Evolutionary conservation across 2,329 filamentous ascomycete genomes (phyloP).

Genomic region (Nemania sp.): DNA sequence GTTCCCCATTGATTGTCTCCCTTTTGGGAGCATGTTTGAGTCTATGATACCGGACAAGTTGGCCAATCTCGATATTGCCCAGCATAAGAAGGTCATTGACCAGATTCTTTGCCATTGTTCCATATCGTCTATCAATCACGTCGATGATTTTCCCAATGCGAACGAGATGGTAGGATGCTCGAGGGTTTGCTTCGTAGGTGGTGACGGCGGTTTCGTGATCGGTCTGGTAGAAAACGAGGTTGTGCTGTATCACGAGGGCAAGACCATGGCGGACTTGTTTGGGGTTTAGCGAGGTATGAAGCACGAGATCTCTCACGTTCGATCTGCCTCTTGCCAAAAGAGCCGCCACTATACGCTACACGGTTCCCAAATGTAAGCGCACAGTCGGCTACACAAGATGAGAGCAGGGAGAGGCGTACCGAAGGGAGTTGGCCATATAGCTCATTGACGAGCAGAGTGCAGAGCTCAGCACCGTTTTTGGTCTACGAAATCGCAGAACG

Average conservation of each 20-base stretch:
- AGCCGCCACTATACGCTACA: conserved; percentile 80
- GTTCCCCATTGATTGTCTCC: conserved; percentile 9
- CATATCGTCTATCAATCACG: conserved; percentile 73
- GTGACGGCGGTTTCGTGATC: conserved; percentile 65
- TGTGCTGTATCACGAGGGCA: conserved; percentile 84
- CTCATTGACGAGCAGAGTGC: conserved; percentile 85
- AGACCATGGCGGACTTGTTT: conserved; percentile 81
- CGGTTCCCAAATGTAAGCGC: conserved; percentile 25
- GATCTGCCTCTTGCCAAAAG: conserved; percentile 81
- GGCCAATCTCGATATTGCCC: conserved; percentile 75
- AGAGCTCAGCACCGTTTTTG: conserved; percentile 83
- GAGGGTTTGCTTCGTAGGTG: conserved; percentile 82
- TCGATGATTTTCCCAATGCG: conserved; percentile 82
- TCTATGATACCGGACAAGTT: conserved; percentile 68
- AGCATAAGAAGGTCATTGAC: conserved; percentile 75
- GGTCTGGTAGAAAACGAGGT: conserved; percentile 76
- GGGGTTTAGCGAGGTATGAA: conserved; percentile 73
- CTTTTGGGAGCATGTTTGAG: conserved; percentile 39
- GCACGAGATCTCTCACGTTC: conserved; percentile 68
- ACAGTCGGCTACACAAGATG: neutral
- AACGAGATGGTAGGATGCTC: conserved; percentile 79
- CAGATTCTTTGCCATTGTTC: conserved; percentile 73
- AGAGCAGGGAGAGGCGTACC: conserved; percentile 58
- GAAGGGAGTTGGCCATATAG: conserved; percentile 89
- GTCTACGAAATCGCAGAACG: conserved; percentile 50